phyloP scores from a whole-genome alignment of 2,329 filamentous ascomycete genomes.

The Graphium sp. region DNA sequence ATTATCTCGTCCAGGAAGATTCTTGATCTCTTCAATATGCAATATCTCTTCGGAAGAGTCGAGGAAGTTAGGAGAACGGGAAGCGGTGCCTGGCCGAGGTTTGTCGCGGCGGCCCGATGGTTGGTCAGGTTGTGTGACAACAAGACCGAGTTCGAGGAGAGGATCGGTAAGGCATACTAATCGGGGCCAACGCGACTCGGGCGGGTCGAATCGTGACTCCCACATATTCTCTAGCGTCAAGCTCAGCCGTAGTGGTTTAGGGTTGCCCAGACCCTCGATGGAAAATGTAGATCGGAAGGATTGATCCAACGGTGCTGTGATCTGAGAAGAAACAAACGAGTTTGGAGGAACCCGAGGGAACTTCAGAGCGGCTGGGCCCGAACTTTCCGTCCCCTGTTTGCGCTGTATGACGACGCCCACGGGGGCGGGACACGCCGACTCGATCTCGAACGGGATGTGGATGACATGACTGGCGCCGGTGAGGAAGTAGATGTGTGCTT shows the following conservation, averaged over 20 bases:
- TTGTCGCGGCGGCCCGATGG: slow-evolving; percentile 13
- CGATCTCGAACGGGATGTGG: slow-evolving; percentile 88
- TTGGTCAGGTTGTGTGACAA: slow-evolving; percentile 48
- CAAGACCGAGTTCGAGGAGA: slow-evolving; percentile 67
- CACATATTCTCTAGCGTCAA: slow-evolving; percentile 40
- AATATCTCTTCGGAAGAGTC: slow-evolving; percentile 68
- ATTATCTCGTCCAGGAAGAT: slow-evolving; percentile 26
- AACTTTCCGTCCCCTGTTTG: slow-evolving; percentile 39
- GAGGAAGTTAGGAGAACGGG: slow-evolving; percentile 37
- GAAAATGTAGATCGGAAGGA: slow-evolving; percentile 23
- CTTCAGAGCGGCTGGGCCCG: slow-evolving; percentile 33
- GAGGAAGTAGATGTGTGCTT: slow-evolving; percentile 86
- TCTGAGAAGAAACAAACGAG: slow-evolving; percentile 63
- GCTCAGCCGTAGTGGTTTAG: slow-evolving; percentile 33
- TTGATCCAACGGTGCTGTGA: slow-evolving; percentile 22
- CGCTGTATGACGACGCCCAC: slow-evolving; percentile 75
- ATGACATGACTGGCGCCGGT: slow-evolving; percentile 76
- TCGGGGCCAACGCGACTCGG: slow-evolving; percentile 49
- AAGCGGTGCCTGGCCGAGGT: slow-evolving; percentile 13
- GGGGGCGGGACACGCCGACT: slow-evolving; percentile 68
- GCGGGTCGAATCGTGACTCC: slow-evolving; percentile 33
- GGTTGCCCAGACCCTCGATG: slow-evolving; percentile 36
- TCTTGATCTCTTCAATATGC: slow-evolving; percentile 55
- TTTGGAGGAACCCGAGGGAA: slow-evolving; percentile 56
- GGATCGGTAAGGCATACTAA: slow-evolving; percentile 78